Conservation (phyloP, 768 basidiomycete genomes). For the Suillus decipiens region DNA sequence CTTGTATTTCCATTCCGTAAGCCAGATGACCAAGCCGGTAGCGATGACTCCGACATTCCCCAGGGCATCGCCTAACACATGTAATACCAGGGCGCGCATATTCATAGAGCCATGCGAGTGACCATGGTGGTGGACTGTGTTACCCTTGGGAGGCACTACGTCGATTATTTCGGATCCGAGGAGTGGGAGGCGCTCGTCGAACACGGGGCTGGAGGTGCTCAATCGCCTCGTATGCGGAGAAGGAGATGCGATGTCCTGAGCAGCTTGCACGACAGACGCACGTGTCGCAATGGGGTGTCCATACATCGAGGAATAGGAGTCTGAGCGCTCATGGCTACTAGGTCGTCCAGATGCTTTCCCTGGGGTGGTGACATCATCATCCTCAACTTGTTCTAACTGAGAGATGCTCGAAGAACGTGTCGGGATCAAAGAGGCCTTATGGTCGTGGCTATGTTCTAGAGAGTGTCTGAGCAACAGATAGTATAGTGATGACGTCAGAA, state of each 20-base stretch:
- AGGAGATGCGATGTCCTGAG: constrained; percentile 69
- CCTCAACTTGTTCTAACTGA: constrained; percentile 12
- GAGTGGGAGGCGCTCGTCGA: constrained; percentile 49
- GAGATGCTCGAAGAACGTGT: constrained; percentile 44
- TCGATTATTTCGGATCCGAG: constrained; percentile 27
- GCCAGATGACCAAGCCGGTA: constrained; percentile 94
- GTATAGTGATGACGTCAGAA: constrained; percentile 7
- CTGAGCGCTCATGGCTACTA: constrained; percentile 34
- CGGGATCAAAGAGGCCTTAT: constrained; percentile 37
- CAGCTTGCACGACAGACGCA: constrained; percentile 76
- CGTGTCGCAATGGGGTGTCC: constrained; percentile 75
- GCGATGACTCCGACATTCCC: constrained; percentile 98
- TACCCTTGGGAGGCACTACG: constrained; percentile 16
- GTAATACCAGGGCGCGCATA: constrained; percentile 93
- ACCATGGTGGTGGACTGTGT: constrained; percentile 27
- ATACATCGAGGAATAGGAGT: constrained; percentile 64
- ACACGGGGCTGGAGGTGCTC: constrained; percentile 5
- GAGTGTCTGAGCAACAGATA: constrained; percentile 15
- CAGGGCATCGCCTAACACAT: constrained; percentile 95
- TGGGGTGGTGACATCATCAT: constrained; percentile 32
- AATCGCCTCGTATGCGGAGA: constrained; percentile 12
- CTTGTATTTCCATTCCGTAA: constrained; percentile 80
- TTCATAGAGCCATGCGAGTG: constrained; percentile 81
- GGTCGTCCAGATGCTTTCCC: constrained; percentile 26
- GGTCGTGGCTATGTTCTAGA: constrained; percentile 62